Conservation (phyloP, 164 flowering plant species). For the Nymphaea colorata region DNA sequence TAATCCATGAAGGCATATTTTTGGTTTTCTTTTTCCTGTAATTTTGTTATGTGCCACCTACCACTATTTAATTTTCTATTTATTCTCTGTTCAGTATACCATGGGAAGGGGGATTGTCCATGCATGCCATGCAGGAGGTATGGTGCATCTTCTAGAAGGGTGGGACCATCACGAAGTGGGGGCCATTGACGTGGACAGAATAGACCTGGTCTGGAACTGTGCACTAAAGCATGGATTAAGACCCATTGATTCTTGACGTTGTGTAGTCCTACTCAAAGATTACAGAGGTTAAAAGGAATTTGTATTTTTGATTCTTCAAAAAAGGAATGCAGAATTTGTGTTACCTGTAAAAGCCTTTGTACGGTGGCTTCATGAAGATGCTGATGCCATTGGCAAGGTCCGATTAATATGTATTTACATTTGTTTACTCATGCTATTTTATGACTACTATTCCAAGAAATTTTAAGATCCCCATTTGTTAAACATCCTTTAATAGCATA, state of each 20-base stretch:
- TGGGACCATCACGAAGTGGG: constrained; percentile 96
- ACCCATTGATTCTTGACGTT: constrained; percentile 22
- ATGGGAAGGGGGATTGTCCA: constrained; percentile 91
- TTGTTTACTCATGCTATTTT: not conserved
- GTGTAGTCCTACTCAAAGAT: not conserved
- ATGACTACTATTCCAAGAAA: not conserved
- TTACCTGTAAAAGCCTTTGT: not conserved
- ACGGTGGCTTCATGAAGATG: not conserved
- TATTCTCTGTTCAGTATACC: constrained; percentile 39
- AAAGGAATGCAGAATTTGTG: not conserved
- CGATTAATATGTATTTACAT: not conserved
- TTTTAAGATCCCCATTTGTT: not conserved
- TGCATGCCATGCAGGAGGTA: constrained; percentile 96
- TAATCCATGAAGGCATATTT: not conserved
- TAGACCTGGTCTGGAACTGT: constrained; percentile 84
- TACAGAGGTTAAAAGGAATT: not conserved
- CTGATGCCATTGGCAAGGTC: not conserved
- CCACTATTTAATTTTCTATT: too few species aligned
- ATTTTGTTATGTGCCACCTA: not conserved
- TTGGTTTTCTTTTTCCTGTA: not conserved
- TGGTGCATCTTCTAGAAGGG: constrained; percentile 78
- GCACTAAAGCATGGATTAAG: constrained; percentile 73
- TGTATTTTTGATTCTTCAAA: not conserved
- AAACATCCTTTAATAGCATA: not conserved
- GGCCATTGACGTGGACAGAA: constrained; percentile 66